Evolutionary conservation across 257 asterid species (phyloP).

Genomic region (Dorcoceras hygrometricum): DNA sequence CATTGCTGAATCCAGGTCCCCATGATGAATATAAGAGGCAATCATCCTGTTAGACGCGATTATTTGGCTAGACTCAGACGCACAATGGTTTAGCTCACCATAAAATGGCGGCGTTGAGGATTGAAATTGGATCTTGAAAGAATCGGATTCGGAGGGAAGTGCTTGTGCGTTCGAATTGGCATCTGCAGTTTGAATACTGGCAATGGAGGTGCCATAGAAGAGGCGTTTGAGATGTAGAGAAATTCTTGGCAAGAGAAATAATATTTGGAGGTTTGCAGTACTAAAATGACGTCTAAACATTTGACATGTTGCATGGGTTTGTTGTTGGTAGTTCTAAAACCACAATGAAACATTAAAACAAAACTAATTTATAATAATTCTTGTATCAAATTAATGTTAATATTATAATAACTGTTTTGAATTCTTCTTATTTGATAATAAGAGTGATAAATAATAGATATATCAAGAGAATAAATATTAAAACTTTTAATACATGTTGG

Average conservation of each 20-base stretch:
- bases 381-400: too few relatives aligned
- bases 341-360: too few relatives aligned
- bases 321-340: too few relatives aligned
- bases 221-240: background rate
- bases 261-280: background rate
- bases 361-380: too few relatives aligned
- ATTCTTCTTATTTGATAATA: too few relatives aligned
- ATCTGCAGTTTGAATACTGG: conserved; percentile 21
- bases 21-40: conserved; percentile 43
- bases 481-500: too few relatives aligned
- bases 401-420: too few relatives aligned
- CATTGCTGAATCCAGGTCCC: conserved; percentile 62
- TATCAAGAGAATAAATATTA: too few relatives aligned
- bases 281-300: background rate
- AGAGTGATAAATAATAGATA: too few relatives aligned
- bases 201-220: conserved; percentile 18
- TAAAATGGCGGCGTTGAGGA: conserved; percentile 17
- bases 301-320: background rate
- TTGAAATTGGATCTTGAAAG: background rate
- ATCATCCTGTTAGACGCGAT: conserved; percentile 54
- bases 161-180: conserved; percentile 23
- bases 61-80: conserved; percentile 15
- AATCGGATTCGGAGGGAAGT: conserved; percentile 15
- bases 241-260: background rate
- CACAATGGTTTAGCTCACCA: conserved; percentile 4